A percentile compares a stretch with the other conserved stretches of the same genome.
These are phyloP conservation scores for Saprolegnia diclina DNA, from an alignment of 352 stramenopile genomes.

Conservation along the genomic window DNA sequence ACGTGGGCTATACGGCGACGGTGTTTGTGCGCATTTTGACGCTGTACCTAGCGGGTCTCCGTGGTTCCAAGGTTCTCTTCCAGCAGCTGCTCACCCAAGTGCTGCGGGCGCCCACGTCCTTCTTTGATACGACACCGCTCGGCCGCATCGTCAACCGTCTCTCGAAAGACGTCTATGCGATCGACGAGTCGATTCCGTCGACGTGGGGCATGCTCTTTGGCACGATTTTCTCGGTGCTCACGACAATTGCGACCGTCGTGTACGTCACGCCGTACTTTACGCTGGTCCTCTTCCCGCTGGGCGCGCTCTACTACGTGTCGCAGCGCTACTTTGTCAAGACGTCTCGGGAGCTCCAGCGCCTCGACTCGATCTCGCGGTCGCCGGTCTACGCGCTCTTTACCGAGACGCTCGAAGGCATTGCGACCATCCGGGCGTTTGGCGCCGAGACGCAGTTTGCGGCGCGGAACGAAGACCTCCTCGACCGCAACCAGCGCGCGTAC, in stretches of 20 bases:
- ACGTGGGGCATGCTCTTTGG: conserved; percentile 29
- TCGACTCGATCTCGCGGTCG: conserved; percentile 74
- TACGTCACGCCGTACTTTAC: conserved; percentile 19
- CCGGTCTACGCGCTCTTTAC: conserved; percentile 82
- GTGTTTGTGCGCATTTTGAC: conserved; percentile 56
- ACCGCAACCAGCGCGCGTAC: conserved; percentile 46
- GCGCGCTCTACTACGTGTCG: conserved; percentile 59
- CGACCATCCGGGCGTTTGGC: conserved; percentile 76
- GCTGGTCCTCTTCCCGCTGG: conserved; percentile 37
- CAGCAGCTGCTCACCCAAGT: conserved; percentile 52
- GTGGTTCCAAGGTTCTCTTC: conserved; percentile 59
- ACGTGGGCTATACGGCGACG: conserved; percentile 43
- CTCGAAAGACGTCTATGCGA: conserved; percentile 86
- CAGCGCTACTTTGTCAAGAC: conserved; percentile 70
- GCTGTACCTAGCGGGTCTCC: conserved; percentile 53
- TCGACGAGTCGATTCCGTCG: conserved; percentile 80
- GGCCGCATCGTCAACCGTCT: conserved; percentile 39
- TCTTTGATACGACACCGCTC: conserved; percentile 36
- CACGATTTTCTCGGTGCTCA: conserved; percentile 51
- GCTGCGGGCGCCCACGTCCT: conserved; percentile 33
- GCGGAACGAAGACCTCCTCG: conserved; percentile 27
- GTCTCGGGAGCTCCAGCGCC: conserved; percentile 79
- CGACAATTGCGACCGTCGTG: conserved; percentile 55
- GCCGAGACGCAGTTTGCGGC: conserved; percentile 18
- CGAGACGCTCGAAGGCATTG: conserved; percentile 87